Conservation (phyloP, 108 stramenopile species). For the Aureococcus anophagefferens region DNA sequence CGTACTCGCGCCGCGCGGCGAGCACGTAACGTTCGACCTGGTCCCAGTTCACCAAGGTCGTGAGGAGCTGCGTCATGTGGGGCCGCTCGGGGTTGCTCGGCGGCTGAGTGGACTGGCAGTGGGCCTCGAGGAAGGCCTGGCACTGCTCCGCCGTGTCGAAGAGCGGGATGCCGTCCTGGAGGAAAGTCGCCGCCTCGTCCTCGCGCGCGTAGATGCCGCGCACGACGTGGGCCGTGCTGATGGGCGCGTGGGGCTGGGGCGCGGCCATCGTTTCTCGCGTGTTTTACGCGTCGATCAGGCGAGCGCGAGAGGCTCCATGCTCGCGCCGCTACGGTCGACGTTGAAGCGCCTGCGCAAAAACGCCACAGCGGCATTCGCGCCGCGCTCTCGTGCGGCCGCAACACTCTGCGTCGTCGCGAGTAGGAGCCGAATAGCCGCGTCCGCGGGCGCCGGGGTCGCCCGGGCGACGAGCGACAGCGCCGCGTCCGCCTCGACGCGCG, state of each 20-base stretch:
- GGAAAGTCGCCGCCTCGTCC: slow-evolving; percentile 15
- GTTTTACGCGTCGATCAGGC: too few relatives aligned
- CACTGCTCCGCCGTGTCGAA: slow-evolving; percentile 33
- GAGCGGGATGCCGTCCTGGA: slow-evolving; percentile 28
- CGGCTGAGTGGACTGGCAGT: slow-evolving; percentile 7
- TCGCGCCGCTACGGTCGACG: too few relatives aligned
- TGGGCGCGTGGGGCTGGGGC: slow-evolving; percentile 1
- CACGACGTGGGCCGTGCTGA: neutral
- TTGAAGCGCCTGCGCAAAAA: too few relatives aligned
- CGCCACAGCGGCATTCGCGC: too few relatives aligned
- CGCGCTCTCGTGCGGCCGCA: too few relatives aligned
- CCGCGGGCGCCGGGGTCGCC: too few relatives aligned
- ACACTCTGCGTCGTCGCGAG: too few relatives aligned
- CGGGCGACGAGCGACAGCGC: too few relatives aligned
- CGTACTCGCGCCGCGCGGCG: slow-evolving; percentile 24
- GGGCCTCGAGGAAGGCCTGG: slow-evolving; percentile 26
- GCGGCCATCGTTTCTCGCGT: neutral
- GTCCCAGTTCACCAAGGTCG: slow-evolving; percentile 33
- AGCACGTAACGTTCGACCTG: slow-evolving; percentile 42
- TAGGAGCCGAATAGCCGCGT: too few relatives aligned
- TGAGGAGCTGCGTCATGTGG: slow-evolving; percentile 42
- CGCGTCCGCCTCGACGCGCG: too few relatives aligned
- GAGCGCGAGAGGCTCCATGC: too few relatives aligned
- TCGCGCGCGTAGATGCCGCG: slow-evolving; percentile 16
- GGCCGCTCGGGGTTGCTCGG: slow-evolving; percentile 47